Conservation (phyloP, 2,329 filamentous ascomycete species). For the Zelopaecilomyces penicillatus region DNA sequence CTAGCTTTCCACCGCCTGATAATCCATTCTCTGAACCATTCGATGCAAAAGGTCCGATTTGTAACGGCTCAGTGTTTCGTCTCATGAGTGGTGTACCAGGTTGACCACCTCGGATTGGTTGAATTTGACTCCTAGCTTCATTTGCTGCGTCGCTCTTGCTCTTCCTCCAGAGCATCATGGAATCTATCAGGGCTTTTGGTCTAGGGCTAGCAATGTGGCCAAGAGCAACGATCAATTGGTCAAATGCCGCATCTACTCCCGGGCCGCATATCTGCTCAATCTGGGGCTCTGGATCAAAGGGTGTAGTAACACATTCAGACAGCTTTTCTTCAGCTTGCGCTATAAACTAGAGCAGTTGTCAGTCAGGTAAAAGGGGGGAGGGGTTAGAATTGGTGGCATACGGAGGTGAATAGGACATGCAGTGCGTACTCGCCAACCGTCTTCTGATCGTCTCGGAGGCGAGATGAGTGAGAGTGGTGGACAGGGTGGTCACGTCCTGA, state of each 20-base stretch:
- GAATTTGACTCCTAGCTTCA: slow-evolving; percentile 52
- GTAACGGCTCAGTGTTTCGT: slow-evolving; percentile 66
- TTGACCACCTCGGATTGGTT: slow-evolving; percentile 38
- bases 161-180: slow-evolving; percentile 97
- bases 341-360: slow-evolving; percentile 57
- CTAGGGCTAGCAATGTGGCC: slow-evolving; percentile 92
- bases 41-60: slow-evolving; percentile 26
- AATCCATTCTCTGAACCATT: slow-evolving; percentile 21
- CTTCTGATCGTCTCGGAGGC: slow-evolving; percentile 67
- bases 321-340: slow-evolving; percentile 95
- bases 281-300: slow-evolving; percentile 71
- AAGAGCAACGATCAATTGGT: slow-evolving; percentile 86
- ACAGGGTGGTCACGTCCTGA: slow-evolving; percentile 63
- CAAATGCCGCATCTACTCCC: slow-evolving; percentile 79
- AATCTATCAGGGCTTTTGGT: slow-evolving; percentile 91
- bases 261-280: slow-evolving; percentile 88
- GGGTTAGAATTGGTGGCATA: slow-evolving; percentile 32
- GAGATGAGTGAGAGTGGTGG: slow-evolving; percentile 68
- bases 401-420: slow-evolving; percentile 90
- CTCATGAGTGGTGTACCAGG: slow-evolving; percentile 48
- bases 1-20: slow-evolving; percentile 31
- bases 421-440: slow-evolving; percentile 97
- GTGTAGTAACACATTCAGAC: slow-evolving; percentile 72
- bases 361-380: slow-evolving; percentile 3
- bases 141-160: slow-evolving; percentile 85